Conservation (phyloP, 1,139 yeast species). For the Diutina neorugosa region DNA sequence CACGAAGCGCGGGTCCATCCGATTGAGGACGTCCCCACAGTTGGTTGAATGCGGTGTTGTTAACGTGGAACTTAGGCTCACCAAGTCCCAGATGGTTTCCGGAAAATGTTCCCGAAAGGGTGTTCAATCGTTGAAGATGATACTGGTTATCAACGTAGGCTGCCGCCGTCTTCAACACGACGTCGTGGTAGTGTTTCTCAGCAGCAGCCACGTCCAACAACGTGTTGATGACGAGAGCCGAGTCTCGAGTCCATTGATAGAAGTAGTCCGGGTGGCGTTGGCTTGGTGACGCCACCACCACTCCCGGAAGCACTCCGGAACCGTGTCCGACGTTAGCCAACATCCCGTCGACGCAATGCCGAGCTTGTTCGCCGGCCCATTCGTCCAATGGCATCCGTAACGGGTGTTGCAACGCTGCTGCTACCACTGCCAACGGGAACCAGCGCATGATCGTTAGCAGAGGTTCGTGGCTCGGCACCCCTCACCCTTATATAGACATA, state of each 20-base stretch:
- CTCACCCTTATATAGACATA: not conserved
- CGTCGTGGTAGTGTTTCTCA: slow-evolving; percentile 9
- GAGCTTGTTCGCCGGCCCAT: slow-evolving; percentile 48
- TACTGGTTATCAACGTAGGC: slow-evolving; percentile 49
- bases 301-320: slow-evolving; percentile 44
- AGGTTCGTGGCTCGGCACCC: not conserved
- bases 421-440: not conserved
- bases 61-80: slow-evolving; percentile 74
- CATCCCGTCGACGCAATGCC: slow-evolving; percentile 40
- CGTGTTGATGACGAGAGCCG: slow-evolving; percentile 69
- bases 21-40: slow-evolving; percentile 94
- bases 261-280: slow-evolving; percentile 58
- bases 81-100: slow-evolving; percentile 51
- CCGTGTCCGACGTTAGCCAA: slow-evolving; percentile 54
- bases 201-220: slow-evolving; percentile 44
- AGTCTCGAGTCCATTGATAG: slow-evolving; percentile 86
- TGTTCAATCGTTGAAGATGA: slow-evolving; percentile 50
- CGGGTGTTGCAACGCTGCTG: not conserved
- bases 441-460: not conserved
- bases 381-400: slow-evolving; percentile 5
- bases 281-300: slow-evolving; percentile 79
- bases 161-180: slow-evolving; percentile 25
- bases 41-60: slow-evolving; percentile 47
- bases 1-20: slow-evolving; percentile 86
- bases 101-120: slow-evolving; percentile 56